A percentile compares a stretch with the other conserved stretches of the same genome.
Evolutionary conservation across 2,329 filamentous ascomycete species (phyloP).

Genomic region (Zymoseptoria tritici): DNA sequence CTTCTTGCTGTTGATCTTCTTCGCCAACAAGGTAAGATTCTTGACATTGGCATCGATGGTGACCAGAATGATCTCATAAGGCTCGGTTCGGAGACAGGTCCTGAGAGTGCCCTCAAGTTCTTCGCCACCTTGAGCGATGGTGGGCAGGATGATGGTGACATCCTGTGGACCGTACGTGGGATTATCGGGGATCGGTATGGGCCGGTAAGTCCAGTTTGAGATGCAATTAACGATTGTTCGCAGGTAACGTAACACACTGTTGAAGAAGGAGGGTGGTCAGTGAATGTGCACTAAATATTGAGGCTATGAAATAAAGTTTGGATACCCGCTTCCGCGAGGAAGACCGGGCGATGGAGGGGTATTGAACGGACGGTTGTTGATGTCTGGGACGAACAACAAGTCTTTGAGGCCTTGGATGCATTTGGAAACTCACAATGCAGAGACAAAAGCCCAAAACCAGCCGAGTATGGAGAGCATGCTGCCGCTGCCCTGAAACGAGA

Average conservation of each 20-base stretch:
- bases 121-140: slow-evolving; percentile 78
- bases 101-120: slow-evolving; percentile 74
- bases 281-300: slow-evolving; percentile 14
- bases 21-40: slow-evolving; percentile 41
- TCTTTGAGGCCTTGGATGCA: not conserved
- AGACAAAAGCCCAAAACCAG: slow-evolving; percentile 27
- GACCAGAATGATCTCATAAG: slow-evolving; percentile 71
- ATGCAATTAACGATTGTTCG: slow-evolving; percentile 77
- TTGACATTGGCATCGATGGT: slow-evolving; percentile 75
- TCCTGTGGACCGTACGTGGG: slow-evolving; percentile 73
- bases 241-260: slow-evolving; percentile 78
- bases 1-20: slow-evolving; percentile 53
- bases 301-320: slow-evolving; percentile 11
- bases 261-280: slow-evolving; percentile 13
- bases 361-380: not conserved
- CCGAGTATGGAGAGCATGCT: slow-evolving; percentile 24
- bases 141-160: slow-evolving; percentile 90
- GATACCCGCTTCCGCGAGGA: slow-evolving; percentile 12
- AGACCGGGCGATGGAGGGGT: not conserved
- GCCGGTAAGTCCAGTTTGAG: slow-evolving; percentile 81
- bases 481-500: slow-evolving; percentile 28
- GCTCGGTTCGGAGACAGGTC: slow-evolving; percentile 64
- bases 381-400: not conserved
- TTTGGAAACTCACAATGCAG: slow-evolving; percentile 25
- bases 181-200: slow-evolving; percentile 71